Conservation (phyloP, 768 basidiomycete species). For the Tricholoma bakamatsutake region DNA sequence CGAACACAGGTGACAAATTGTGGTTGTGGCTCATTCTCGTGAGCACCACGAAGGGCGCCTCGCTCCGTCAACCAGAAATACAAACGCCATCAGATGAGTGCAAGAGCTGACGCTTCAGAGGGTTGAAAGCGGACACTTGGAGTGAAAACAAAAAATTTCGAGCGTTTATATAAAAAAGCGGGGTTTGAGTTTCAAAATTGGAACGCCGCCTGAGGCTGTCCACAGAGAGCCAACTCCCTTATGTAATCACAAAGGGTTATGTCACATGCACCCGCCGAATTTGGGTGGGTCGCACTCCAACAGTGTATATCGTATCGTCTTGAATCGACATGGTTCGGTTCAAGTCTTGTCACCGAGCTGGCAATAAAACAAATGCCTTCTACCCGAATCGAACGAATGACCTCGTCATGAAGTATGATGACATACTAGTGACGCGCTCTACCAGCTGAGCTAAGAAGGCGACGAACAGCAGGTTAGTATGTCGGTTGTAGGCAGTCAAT, state of each 20-base stretch:
- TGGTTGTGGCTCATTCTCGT: constrained; percentile 30
- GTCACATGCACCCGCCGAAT: too few relatives aligned
- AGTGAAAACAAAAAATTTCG: constrained; percentile 20
- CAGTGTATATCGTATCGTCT: too few relatives aligned
- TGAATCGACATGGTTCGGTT: too few relatives aligned
- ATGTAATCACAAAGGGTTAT: too few relatives aligned
- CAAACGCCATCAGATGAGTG: constrained; percentile 54
- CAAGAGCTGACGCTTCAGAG: constrained; percentile 57
- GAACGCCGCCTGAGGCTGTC: too few relatives aligned
- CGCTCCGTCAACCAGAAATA: constrained; percentile 76
- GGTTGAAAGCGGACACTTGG: constrained; percentile 65
- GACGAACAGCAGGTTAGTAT: too few relatives aligned
- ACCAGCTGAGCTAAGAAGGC: constrained; percentile 53
- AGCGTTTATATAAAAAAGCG: constrained; percentile 22
- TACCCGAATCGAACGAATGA: constrained; percentile 6
- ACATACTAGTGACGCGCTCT: constrained; percentile 50
- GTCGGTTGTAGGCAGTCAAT: too few relatives aligned
- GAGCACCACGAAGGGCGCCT: constrained; percentile 43
- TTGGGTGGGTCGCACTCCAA: too few relatives aligned
- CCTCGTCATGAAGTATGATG: neutral
- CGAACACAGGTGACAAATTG: constrained; percentile 25
- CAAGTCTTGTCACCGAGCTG: too few relatives aligned
- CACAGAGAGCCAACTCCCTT: too few relatives aligned
- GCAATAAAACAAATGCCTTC: neutral
- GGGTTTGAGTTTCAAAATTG: constrained; percentile 20